Percentiles rank a stretch among this genome's conserved stretches.
Evolutionary conservation across 1,139 yeast genomes (phyloP).

Genomic region (Suzukiozyma palmioleophila): DNA sequence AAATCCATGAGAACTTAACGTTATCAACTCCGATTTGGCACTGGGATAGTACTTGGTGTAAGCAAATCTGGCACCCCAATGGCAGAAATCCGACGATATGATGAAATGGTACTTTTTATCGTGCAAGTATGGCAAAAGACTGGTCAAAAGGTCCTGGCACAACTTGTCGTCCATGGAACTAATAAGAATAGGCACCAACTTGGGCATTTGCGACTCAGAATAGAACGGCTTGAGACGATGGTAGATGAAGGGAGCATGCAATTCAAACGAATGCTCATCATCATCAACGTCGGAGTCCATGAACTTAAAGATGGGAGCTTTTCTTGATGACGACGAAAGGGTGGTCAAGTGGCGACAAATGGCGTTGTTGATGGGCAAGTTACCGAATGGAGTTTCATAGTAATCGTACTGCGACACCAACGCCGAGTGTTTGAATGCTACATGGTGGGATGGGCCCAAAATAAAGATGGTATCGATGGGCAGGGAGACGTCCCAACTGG

Average conservation of each 20-base stretch:
- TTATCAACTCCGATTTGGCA: conserved; percentile 14
- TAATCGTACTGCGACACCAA: conserved; percentile 48
- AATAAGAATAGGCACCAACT: conserved; percentile 76
- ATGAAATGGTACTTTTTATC: conserved; percentile 65
- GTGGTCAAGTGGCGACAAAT: conserved; percentile 6
- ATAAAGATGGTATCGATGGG: conserved; percentile 62
- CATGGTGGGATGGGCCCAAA: conserved; percentile 92
- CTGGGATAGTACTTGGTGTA: conserved; percentile 56
- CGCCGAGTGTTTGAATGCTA: conserved; percentile 64
- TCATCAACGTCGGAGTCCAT: conserved; percentile 66
- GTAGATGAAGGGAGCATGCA: conserved; percentile 83
- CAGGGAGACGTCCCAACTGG: conserved; percentile 57
- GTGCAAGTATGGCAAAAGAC: conserved; percentile 50
- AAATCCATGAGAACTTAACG: conserved; percentile 11
- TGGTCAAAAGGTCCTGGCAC: conserved; percentile 42
- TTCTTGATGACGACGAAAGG: conserved; percentile 18
- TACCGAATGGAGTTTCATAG: conserved; percentile 83
- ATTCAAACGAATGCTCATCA: conserved; percentile 90
- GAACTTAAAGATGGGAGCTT: conserved; percentile 33
- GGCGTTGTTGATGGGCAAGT: conserved; percentile 40
- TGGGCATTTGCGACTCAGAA: conserved; percentile 27
- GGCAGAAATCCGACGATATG: conserved; percentile 90
- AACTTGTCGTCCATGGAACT: conserved; percentile 53
- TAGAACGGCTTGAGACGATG: conserved; percentile 30
- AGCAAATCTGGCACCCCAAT: conserved; percentile 85